Evolutionary conservation across 768 basidiomycete genomes (phyloP), one percentile per base, ranked within the genome.

Genomic region (Butyriboletus loyo): DNA sequence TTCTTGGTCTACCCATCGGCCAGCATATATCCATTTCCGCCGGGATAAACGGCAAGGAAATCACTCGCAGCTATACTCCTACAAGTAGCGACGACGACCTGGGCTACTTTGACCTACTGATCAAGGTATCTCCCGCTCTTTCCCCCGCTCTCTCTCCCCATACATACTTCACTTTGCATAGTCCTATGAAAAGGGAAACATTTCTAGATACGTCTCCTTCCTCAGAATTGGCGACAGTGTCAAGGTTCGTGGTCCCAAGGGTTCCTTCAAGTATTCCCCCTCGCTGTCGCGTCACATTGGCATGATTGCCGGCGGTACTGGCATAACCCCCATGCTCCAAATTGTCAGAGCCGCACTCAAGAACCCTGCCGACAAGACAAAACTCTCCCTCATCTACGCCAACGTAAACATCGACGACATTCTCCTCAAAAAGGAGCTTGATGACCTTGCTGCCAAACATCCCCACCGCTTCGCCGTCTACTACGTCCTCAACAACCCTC

Each of bases 241-340:
- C 59, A 86, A 84, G 58, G 81, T 98, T 76, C 96, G 95, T 72
- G 97, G 97, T 2, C 97, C 97, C 60, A 98, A 92, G 74, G 97
- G 97, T 51, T 86, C 87, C 68, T 98, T 98, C 81, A 81, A 78
- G 58, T 99, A 98, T 74, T 62, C 74, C 39, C 82, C 89, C 4
- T 76, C 77, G 46, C 76, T 94, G 40, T 80, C 87, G n/a, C 75
- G 77, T 59, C 85, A 89, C 63, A 74, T 99, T 52, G 88, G 92
- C 66, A 95, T 99, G 95, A 97, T 99, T 63, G 94, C 95, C 15
- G 97, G 97, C 43, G 97, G 97, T 34, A 98, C 97, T 3, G 97
- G 97, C 50, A 96, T 99, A 70, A 96, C 97, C 0, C 97, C 97
- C 65, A 98, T 98, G 96, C 86, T 97, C 63, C 96, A 99, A 69